phyloP scores from a whole-genome alignment of 2,329 filamentous ascomycete species.

The Alternaria infectoria region DNA sequence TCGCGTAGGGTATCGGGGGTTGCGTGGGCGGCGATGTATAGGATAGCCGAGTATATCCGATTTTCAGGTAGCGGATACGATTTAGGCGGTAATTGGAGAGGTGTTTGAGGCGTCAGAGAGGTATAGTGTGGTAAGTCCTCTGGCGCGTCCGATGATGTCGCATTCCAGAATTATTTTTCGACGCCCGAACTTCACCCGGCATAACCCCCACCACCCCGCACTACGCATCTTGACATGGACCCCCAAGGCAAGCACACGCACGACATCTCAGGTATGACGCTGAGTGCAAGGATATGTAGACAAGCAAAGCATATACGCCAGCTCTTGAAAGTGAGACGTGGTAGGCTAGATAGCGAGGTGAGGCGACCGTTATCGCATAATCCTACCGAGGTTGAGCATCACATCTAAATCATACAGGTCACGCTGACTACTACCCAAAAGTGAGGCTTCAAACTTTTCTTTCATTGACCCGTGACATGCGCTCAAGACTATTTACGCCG shows the following conservation, averaged over 20 bases:
- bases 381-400: neutral
- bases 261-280: neutral
- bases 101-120: neutral
- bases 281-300: neutral
- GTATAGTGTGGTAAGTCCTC: neutral
- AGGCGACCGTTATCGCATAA: neutral
- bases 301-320: neutral
- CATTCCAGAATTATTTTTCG: conserved; percentile 23
- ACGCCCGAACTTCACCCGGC: conserved; percentile 23
- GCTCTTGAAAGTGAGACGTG: neutral
- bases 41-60: neutral
- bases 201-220: conserved; percentile 24
- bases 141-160: neutral
- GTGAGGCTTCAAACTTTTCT: conserved; percentile 18
- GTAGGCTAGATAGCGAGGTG: neutral
- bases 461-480: conserved; percentile 8
- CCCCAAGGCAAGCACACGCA: neutral
- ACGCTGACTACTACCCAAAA: neutral
- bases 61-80: neutral
- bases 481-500: conserved; percentile 8
- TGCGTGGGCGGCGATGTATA: neutral
- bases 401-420: neutral
- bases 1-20: neutral
- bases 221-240: conserved; percentile 5
- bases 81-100: neutral